phyloP scores from a whole-genome alignment of 352 stramenopile genomes.

The Blastocystis sp. region DNA sequence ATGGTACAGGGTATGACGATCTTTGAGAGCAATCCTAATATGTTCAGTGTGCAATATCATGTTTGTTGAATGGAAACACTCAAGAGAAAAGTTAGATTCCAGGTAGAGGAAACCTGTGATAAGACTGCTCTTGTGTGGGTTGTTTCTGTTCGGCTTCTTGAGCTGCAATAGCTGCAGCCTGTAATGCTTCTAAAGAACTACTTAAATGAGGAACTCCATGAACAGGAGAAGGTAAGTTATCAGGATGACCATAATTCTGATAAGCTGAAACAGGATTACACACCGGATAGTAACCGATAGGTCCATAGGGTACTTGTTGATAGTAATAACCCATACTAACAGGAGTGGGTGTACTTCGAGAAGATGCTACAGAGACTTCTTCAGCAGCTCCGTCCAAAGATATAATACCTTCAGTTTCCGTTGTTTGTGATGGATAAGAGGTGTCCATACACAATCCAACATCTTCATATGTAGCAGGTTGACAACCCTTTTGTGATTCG shows the following conservation, averaged over 20 bases:
- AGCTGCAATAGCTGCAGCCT: background rate
- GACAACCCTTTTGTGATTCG: background rate
- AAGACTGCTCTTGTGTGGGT: background rate
- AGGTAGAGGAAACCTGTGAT: background rate
- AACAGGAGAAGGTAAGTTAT: background rate
- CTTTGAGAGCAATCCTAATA: background rate
- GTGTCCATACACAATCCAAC: constrained; percentile 23
- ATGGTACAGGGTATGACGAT: constrained; percentile 29
- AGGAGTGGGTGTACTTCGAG: background rate
- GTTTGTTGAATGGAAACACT: background rate
- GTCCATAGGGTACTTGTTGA: background rate
- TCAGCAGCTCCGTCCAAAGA: background rate
- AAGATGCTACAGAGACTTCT: background rate
- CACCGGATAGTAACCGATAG: background rate
- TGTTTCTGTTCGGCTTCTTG: background rate
- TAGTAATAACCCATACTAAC: background rate
- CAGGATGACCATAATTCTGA: background rate
- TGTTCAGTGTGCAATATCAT: constrained; percentile 4
- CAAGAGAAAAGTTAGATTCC: background rate
- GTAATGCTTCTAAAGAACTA: background rate
- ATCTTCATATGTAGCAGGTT: background rate
- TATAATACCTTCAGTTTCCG: background rate
- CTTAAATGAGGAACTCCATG: background rate
- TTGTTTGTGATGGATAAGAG: background rate
- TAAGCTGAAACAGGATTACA: background rate